Evolutionary conservation across 192 early-diverging fungal species (phyloP).

Genomic region (Podila horticola): DNA sequence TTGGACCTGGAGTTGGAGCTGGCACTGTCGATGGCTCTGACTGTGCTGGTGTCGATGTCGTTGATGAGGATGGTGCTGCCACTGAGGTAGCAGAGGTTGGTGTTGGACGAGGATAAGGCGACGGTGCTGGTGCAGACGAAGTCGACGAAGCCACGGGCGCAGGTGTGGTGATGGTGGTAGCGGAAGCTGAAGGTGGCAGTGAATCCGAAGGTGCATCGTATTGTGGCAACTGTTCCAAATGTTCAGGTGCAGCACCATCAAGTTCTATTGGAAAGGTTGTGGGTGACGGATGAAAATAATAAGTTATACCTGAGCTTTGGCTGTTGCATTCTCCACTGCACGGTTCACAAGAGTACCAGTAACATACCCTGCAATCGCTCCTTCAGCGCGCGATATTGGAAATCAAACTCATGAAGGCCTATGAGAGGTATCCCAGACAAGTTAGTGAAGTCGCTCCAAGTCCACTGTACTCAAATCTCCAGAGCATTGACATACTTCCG

Average conservation of each 20-base stretch:
- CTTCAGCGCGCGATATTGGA: conserved; percentile 30
- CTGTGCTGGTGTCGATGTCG: not conserved
- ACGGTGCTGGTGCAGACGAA: not conserved
- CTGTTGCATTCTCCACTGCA: not conserved
- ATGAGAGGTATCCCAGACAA: not conserved
- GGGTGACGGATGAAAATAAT: conserved; percentile 1
- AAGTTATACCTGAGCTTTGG: not conserved
- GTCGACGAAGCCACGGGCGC: not conserved
- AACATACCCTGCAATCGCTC: conserved; percentile 39
- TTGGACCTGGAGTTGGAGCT: conserved; percentile 1
- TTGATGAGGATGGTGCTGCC: not conserved
- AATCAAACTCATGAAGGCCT: conserved; percentile 39
- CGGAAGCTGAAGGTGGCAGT: conserved; percentile 6
- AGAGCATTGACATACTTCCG: conserved; percentile 14
- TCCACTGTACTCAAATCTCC: not conserved
- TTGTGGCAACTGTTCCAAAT: conserved; percentile 37
- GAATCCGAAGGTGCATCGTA: conserved; percentile 20
- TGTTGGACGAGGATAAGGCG: not conserved
- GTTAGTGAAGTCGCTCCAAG: not conserved
- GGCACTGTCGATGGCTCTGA: not conserved
- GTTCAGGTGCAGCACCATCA: conserved; percentile 37
- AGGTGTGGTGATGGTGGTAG: conserved; percentile 10
- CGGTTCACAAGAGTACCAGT: not conserved
- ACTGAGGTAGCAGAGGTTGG: not conserved
- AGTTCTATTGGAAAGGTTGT: conserved; percentile 9